Evolutionary conservation across 768 basidiomycete species (phyloP), one percentile per base, ranked within the genome.

Genomic region (Lactarius hengduanensis): DNA sequence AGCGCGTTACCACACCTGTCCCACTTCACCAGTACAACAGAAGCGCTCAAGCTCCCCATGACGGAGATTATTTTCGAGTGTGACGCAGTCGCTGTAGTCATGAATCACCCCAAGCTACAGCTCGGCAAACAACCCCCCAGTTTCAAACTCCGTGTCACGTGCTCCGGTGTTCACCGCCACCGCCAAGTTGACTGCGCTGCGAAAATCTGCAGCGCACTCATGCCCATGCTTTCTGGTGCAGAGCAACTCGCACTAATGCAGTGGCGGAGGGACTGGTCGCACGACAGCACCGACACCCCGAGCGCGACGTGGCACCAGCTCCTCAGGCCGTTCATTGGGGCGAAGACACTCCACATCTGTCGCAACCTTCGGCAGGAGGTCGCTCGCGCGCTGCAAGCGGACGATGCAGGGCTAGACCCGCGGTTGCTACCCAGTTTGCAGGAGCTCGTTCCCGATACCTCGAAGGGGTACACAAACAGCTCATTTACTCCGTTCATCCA

Each of bases 151-250:
- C 30, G 30, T 32, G 30, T 32, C 30, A 4, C 30, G 30, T 32
- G 30, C 30, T 32, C 30, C 30, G 30, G 30, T 32, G 7, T 32
- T 32, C 20, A 32, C n/a, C 9, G 11, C 36, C 11, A 30, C 18
- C 28, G 16, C 38, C 63, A 64, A 34, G 11, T 58, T 0, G 8
- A 15, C 20, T 28, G 45, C 11, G 57, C 57, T 0, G 26, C 57
- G 47, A 57, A 58, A 22, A 30, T 63, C 22, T 64, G 57, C 57
- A 5, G 8, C 5, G 47, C 28, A 9, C 64, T 64, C 1, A 10
- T 5, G 16, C 22, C 28, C 4, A 4, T 34, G 6, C 58, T 59
- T 1, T 34, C 50, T 9, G 16, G 8, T 2, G 30, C 32, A 15
- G 58, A 59, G 4, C 38, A 64, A 2, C 58, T 64, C 0, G 16